Conservation (phyloP, 2,329 filamentous ascomycete species). For the Botrytis deweyae region DNA sequence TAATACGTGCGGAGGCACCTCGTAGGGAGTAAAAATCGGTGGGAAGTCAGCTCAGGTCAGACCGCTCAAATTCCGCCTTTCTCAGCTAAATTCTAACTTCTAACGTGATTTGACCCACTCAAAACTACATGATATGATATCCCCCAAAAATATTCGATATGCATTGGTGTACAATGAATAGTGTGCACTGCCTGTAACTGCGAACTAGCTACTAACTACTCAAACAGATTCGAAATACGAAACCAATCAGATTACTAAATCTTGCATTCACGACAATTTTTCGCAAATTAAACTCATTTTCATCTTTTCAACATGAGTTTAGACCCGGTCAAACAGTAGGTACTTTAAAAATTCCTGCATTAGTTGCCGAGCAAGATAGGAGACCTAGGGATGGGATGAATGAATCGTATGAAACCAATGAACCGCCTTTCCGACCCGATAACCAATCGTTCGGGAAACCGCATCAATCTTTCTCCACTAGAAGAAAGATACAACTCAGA, state of each 20-base stretch:
- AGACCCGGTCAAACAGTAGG: background rate
- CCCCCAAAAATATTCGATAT: background rate
- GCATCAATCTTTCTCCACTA: constrained; percentile 16
- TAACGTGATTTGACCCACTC: background rate
- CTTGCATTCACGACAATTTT: constrained; percentile 11
- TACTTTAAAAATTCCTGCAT: background rate
- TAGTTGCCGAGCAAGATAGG: constrained; percentile 10
- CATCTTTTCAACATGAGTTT: background rate
- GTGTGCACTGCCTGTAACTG: background rate
- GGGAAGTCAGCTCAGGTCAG: constrained; percentile 6
- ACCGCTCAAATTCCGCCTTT: constrained; percentile 7
- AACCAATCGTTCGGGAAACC: constrained; percentile 19
- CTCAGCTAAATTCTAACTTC: background rate
- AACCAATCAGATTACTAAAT: background rate
- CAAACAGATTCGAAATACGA: background rate
- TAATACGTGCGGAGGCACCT: background rate
- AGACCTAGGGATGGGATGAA: constrained; percentile 9
- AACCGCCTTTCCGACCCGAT: background rate
- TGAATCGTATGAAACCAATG: constrained; percentile 18
- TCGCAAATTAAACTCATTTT: constrained; percentile 13
- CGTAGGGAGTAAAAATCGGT: constrained; percentile 5
- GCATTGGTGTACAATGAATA: background rate
- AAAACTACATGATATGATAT: constrained; percentile 3
- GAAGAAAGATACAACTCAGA: constrained; percentile 16
- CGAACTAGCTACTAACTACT: background rate